phyloP scores from a whole-genome alignment of 371 early-diverging fungal genomes.

The Rhizopus stolonifer region DNA sequence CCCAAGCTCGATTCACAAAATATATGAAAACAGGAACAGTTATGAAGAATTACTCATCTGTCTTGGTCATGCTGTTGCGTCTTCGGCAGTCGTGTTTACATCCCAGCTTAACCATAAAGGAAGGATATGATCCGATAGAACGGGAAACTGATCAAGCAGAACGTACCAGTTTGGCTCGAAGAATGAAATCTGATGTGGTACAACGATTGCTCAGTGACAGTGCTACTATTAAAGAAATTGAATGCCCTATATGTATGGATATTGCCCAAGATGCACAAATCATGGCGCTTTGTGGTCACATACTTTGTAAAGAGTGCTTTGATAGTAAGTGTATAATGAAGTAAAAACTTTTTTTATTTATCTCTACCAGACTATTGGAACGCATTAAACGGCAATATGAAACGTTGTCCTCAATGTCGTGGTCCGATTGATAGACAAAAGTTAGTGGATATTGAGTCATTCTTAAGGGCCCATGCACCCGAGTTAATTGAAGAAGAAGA shows the following conservation, averaged over 20 bases:
- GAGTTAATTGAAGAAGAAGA: slow-evolving; percentile 16
- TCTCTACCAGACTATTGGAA: slow-evolving; percentile 22
- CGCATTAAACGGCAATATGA: slow-evolving; percentile 12
- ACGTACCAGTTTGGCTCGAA: slow-evolving; percentile 8
- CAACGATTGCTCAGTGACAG: slow-evolving; percentile 23
- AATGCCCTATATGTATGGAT: slow-evolving; percentile 55
- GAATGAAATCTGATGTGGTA: slow-evolving; percentile 25
- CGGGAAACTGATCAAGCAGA: neutral
- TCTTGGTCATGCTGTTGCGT: slow-evolving; percentile 37
- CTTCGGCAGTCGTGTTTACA: slow-evolving; percentile 45
- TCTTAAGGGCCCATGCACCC: slow-evolving; percentile 32
- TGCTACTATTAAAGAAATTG: slow-evolving; percentile 16
- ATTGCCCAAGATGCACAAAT: slow-evolving; percentile 34
- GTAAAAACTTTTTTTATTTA: neutral
- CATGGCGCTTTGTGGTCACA: slow-evolving; percentile 40
- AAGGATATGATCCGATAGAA: slow-evolving; percentile 7
- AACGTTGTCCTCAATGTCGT: slow-evolving; percentile 47
- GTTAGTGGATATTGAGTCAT: slow-evolving; percentile 26
- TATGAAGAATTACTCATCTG: slow-evolving; percentile 60
- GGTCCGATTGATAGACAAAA: slow-evolving; percentile 17
- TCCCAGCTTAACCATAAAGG: slow-evolving; percentile 32
- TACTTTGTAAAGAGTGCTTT: slow-evolving; percentile 47
- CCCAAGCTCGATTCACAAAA: slow-evolving; percentile 49
- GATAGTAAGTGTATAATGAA: slow-evolving; percentile 19
- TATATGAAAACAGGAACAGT: slow-evolving; percentile 51